phyloP scores from a whole-genome alignment of 805 yeast species.

The Spathaspora arborariae region DNA sequence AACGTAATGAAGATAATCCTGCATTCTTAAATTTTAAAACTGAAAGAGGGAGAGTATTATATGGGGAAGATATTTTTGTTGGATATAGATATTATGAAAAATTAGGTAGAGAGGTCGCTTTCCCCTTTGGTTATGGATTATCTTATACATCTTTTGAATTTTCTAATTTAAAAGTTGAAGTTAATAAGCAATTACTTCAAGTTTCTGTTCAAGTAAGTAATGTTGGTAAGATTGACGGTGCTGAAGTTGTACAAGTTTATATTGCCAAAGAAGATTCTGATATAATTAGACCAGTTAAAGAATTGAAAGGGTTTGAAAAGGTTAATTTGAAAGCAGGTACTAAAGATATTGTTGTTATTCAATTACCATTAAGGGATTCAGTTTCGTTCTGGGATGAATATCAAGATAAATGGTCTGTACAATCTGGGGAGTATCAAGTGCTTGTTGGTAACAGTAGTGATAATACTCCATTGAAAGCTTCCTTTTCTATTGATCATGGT shows the following conservation, averaged over 20 bases:
- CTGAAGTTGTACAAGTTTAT: slow-evolving; percentile 28
- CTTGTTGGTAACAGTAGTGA: slow-evolving; percentile 21
- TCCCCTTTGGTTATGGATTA: slow-evolving; percentile 32
- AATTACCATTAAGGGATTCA: slow-evolving; percentile 21
- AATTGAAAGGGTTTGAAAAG: slow-evolving; percentile 29
- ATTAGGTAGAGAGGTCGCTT: slow-evolving; percentile 21
- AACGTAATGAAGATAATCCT: slow-evolving; percentile 22
- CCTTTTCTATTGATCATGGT: slow-evolving; percentile 12
- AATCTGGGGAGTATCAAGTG: slow-evolving; percentile 22
- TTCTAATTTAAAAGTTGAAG: slow-evolving; percentile 11
- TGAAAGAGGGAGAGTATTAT: slow-evolving; percentile 28
- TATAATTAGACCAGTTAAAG: slow-evolving; percentile 23
- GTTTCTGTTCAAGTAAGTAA: slow-evolving; percentile 19
- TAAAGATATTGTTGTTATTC: slow-evolving; percentile 12
- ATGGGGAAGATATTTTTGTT: slow-evolving; percentile 30
- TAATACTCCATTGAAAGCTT: slow-evolving; percentile 13
- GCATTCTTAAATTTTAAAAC: slow-evolving; percentile 26
- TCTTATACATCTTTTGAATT: slow-evolving; percentile 25
- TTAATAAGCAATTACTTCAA: slow-evolving; percentile 12
- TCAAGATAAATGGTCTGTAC: slow-evolving; percentile 22
- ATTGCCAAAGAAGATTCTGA: slow-evolving; percentile 14
- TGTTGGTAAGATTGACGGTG: slow-evolving; percentile 21
- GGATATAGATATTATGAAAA: slow-evolving; percentile 31
- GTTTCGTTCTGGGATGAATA: slow-evolving; percentile 28
- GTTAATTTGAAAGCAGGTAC: slow-evolving; percentile 18